Percentiles rank a stretch among this genome's conserved stretches.
Conservation (phyloP, 208 protist genomes). For the Trypanosoma lewisi region DNA sequence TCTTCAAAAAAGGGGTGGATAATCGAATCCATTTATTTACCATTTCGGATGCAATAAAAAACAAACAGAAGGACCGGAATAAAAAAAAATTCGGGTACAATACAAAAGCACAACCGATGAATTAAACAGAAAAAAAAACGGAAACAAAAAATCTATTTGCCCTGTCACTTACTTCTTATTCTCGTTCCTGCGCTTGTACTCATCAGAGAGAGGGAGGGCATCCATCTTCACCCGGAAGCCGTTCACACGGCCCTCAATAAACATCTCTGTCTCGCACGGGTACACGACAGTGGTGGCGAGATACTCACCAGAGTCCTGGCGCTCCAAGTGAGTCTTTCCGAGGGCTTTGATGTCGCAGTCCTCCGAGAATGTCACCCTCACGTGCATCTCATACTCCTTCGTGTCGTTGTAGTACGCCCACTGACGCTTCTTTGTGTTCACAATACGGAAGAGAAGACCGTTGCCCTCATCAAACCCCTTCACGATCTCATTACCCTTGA, state of each 20-base stretch:
- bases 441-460: too few species aligned
- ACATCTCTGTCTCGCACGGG: constrained; percentile 76
- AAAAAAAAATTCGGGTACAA: constrained; percentile 4
- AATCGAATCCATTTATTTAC: too few species aligned
- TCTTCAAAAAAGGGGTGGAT: too few species aligned
- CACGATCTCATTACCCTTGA: constrained; percentile 64
- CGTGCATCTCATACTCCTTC: constrained; percentile 68
- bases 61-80: constrained; percentile 12
- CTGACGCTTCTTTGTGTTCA: constrained; percentile 70
- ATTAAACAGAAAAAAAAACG: constrained; percentile 15
- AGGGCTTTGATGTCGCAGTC: constrained; percentile 78
- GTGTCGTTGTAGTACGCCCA: constrained; percentile 93
- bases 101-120: neutral
- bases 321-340: constrained; percentile 60
- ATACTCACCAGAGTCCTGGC: constrained; percentile 53
- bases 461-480: constrained; percentile 77
- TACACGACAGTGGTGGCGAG: constrained; percentile 63
- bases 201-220: constrained; percentile 59
- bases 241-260: constrained; percentile 80
- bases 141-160: constrained; percentile 17
- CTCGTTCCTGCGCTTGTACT: constrained; percentile 32
- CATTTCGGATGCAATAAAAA: too few species aligned
- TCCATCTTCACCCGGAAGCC: constrained; percentile 80
- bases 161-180: neutral
- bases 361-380: constrained; percentile 61